Evolutionary conservation across 1,284 basidiomycete species (phyloP).

Genomic region (Pascua guehoae): DNA sequence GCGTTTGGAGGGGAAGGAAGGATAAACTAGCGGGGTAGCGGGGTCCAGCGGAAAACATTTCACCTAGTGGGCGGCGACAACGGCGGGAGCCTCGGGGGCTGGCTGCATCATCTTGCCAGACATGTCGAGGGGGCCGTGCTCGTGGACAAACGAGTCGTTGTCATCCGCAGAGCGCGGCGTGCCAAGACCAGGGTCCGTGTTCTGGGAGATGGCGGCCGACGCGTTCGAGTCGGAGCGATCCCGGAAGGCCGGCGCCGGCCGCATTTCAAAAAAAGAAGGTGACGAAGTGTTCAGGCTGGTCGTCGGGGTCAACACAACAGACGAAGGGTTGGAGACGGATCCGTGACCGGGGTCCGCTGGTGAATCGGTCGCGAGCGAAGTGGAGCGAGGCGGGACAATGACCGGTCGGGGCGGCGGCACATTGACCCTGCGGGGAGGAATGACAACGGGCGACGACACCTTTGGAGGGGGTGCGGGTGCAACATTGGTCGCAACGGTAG

Average conservation of each 20-base stretch:
- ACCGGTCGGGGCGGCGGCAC: constrained; percentile 6
- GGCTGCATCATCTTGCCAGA: neutral
- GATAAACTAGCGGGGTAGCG: too few relatives aligned
- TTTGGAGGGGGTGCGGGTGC: neutral
- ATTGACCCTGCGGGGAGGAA: neutral
- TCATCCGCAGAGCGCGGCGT: neutral
- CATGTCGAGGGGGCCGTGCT: neutral
- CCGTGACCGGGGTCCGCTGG: neutral
- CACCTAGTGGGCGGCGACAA: constrained; percentile 1
- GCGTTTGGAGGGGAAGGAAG: too few relatives aligned
- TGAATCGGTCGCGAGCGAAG: constrained; percentile 4
- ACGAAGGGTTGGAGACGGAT: constrained; percentile 14
- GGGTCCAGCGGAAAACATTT: too few relatives aligned
- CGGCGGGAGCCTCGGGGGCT: neutral
- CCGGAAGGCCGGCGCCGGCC: constrained; percentile 4
- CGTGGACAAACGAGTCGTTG: too few relatives aligned
- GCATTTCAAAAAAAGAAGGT: constrained; percentile 14
- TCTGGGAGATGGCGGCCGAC: constrained; percentile 4
- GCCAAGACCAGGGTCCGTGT: constrained; percentile 3
- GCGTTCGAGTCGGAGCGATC: constrained; percentile 12
- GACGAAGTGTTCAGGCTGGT: constrained; percentile 12
- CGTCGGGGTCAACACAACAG: constrained; percentile 18
- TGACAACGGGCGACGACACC: neutral
- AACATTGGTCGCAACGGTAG: neutral
- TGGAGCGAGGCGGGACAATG: constrained; percentile 15